These are phyloP conservation scores for Eragrostis tef DNA, from an alignment of 202 grass and related monocot species.

Conservation along the genomic window DNA sequence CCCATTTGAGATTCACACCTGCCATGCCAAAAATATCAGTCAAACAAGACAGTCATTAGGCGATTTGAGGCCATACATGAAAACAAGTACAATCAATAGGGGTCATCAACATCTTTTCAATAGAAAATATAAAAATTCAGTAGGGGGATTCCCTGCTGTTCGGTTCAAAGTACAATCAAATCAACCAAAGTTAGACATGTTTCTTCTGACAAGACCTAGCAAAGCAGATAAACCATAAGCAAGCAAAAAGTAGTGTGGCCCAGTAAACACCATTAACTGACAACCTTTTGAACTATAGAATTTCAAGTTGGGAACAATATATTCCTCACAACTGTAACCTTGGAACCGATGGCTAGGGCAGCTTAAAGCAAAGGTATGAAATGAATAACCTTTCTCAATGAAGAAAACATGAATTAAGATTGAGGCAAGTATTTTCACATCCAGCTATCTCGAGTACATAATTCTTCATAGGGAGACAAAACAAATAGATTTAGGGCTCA, in stretches of 20 bases:
- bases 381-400: background rate
- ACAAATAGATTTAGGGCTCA: background rate
- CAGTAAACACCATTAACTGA: background rate
- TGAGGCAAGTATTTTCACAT: background rate
- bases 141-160: no score
- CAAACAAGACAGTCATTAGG: slow-evolving; percentile 29
- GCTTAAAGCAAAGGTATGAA: no score
- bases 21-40: slow-evolving; percentile 15
- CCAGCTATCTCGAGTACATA: slow-evolving; percentile 10
- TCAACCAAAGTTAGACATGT: no score
- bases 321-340: slow-evolving; percentile 17
- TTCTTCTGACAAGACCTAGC: no score
- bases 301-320: slow-evolving; percentile 1
- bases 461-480: slow-evolving; percentile 1
- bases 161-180: no score
- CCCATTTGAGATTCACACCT: slow-evolving; percentile 39
- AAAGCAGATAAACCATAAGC: slow-evolving; percentile 2
- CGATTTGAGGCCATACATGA: slow-evolving; percentile 1
- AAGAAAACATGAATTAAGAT: slow-evolving; percentile 14
- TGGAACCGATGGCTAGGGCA: background rate
- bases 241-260: background rate
- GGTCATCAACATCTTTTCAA: no score
- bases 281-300: slow-evolving; percentile 4
- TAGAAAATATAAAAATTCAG: no score
- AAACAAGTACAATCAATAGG: background rate